Base-by-base conservation (phyloP, 768 basidiomycete species). In the Clitopilus passeckerianus region DNA sequence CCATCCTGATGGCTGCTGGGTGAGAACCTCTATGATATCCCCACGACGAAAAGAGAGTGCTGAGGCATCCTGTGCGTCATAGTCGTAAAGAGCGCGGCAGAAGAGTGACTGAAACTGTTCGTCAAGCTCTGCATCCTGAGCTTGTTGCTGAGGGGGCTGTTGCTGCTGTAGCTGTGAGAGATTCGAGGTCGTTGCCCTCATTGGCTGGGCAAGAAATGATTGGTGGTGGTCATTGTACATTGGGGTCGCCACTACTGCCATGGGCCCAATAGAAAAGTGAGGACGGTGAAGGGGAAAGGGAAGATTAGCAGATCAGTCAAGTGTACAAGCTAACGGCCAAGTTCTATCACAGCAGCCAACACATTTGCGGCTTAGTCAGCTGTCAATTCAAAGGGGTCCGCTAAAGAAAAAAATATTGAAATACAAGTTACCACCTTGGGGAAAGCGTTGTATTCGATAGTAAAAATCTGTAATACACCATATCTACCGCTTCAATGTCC, bases 11-110 rank as follows among this genome's bases (percentile, higher is more conserved):
- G 92, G 90, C 57, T 98, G 86, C 66, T 87, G 89, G 10, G 90
- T 91, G 57, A 96, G 80, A 60, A 98, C 93, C 72, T 98, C 93
- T 64, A 99, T 97, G 65, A 98, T 82, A 69, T 98, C 95, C 63
- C 87, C 90, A 65, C 83, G 85, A 62, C 72, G 79, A 72, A 99
- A 98, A 15, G 91, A 91, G 46, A 99, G 83, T 0, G 96, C 91
- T 1, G 94, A 93, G 46, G 85, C 78, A 65, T 98, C 95, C 67
- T 89, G 79, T n/a, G 91, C 87, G 64, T 87, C 81, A 72, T 95
- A 95, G 75, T 94, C 91, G 71, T 96, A 99, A 57, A 93, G 79
- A 4, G 96, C 96, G 54, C 89, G 86, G 68, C 95, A 97, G 75
- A 95, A 93, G 69, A 93, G 83, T 18, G 89, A 86, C 59, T 78